Evolutionary conservation across 2,329 filamentous ascomycete genomes (phyloP).

Genomic region (Microcyclosporella mali): DNA sequence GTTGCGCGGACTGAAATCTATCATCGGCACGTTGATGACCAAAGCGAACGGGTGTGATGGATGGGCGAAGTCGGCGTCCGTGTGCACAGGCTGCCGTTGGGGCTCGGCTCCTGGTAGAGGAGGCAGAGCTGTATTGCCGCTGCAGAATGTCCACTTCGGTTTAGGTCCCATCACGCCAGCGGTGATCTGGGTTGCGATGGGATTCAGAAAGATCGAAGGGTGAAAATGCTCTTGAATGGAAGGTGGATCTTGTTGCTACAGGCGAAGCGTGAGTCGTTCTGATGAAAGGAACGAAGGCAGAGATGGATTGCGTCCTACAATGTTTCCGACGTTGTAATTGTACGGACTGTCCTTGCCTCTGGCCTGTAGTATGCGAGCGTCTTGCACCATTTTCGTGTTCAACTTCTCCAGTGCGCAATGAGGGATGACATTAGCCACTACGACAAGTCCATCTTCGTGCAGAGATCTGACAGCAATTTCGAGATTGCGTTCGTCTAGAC

Average conservation of each 20-base stretch:
- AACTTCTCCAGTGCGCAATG: slow-evolving; percentile 49
- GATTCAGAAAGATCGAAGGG: slow-evolving; percentile 50
- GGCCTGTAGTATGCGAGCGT: slow-evolving; percentile 48
- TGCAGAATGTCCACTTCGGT: slow-evolving; percentile 54
- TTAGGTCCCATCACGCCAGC: slow-evolving; percentile 50
- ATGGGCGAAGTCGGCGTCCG: slow-evolving; percentile 54
- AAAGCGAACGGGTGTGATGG: slow-evolving; percentile 51
- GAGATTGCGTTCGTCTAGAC: slow-evolving; percentile 8
- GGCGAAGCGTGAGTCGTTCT: background rate
- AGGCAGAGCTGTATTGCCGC: slow-evolving; percentile 54
- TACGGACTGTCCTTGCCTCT: slow-evolving; percentile 51
- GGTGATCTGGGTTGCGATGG: slow-evolving; percentile 51
- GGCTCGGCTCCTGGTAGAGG: slow-evolving; percentile 35
- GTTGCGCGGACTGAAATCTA: slow-evolving; percentile 48
- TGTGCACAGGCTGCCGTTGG: slow-evolving; percentile 50
- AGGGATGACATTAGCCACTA: slow-evolving; percentile 49
- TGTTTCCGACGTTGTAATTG: slow-evolving; percentile 54
- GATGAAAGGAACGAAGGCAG: background rate
- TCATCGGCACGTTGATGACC: slow-evolving; percentile 50
- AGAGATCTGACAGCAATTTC: slow-evolving; percentile 10
- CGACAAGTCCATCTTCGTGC: slow-evolving; percentile 48
- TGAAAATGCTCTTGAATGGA: slow-evolving; percentile 46
- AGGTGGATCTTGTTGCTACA: slow-evolving; percentile 52
- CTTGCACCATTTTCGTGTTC: slow-evolving; percentile 54
- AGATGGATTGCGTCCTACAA: background rate